A percentile compares a stretch with the other conserved stretches of the same genome.
These are phyloP conservation scores for Epichloe aotearoae DNA, from an alignment of 2,329 filamentous ascomycete genomes.

Conservation along the genomic window DNA sequence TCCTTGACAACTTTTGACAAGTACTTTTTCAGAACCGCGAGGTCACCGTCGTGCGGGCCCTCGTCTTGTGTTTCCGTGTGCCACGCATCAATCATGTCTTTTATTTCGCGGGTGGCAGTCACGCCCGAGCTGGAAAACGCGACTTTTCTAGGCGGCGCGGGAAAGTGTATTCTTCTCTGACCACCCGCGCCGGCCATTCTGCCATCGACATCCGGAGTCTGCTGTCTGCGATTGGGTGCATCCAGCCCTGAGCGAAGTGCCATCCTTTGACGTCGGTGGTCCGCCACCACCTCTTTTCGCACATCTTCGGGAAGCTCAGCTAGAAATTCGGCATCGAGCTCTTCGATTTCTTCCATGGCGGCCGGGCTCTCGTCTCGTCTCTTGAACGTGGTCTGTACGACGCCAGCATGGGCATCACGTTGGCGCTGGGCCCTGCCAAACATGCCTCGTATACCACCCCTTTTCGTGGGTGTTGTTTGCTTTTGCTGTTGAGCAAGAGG, in stretches of 20 bases:
- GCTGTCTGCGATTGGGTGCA: constrained; percentile 16
- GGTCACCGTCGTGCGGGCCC: constrained; percentile 69
- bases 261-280: constrained; percentile 46
- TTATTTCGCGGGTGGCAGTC: constrained; percentile 44
- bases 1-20: constrained; percentile 57
- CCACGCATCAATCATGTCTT: constrained; percentile 67
- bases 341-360: constrained; percentile 25
- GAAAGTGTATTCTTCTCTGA: constrained; percentile 34
- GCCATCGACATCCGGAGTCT: constrained; percentile 12
- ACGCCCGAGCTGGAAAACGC: constrained; percentile 31
- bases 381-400: constrained; percentile 62
- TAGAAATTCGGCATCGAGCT: constrained; percentile 60
- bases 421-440: constrained; percentile 36
- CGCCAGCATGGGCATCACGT: constrained; percentile 40
- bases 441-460: constrained; percentile 29
- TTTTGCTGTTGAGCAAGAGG: constrained; percentile 38
- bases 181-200: constrained; percentile 16
- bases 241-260: constrained; percentile 42
- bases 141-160: constrained; percentile 30
- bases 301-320: constrained; percentile 73
- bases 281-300: constrained; percentile 61
- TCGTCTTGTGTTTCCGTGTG: constrained; percentile 55
- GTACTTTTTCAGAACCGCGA: constrained; percentile 61
- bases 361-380: constrained; percentile 14
- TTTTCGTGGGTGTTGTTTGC: constrained; percentile 52